phyloP scores from a whole-genome alignment of 768 basidiomycete species.

The Rossbeevera mucosa region DNA sequence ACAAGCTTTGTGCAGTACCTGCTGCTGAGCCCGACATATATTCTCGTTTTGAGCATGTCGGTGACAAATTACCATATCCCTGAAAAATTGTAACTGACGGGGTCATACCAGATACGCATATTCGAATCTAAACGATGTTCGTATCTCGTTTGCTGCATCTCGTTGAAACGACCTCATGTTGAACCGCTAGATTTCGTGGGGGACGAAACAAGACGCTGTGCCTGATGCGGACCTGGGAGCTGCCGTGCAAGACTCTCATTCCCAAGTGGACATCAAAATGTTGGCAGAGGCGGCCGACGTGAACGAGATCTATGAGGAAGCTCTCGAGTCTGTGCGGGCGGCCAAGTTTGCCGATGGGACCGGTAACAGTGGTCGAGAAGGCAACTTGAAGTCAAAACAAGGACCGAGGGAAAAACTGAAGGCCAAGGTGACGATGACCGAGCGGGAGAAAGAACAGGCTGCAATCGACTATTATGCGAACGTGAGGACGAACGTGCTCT shows the following conservation, averaged over 20 bases:
- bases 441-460: conserved; percentile 64
- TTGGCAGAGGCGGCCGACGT: conserved; percentile 77
- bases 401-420: conserved; percentile 9
- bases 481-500: conserved; percentile 76
- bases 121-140: conserved; percentile 79
- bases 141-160: conserved; percentile 9
- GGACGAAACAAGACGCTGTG: conserved; percentile 84
- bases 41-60: conserved; percentile 74
- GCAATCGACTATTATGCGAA: conserved; percentile 87
- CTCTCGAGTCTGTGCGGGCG: conserved; percentile 65
- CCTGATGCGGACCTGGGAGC: conserved; percentile 77
- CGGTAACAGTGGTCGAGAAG: background rate
- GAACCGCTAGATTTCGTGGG: conserved; percentile 73
- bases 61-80: conserved; percentile 20
- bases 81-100: conserved; percentile 18
- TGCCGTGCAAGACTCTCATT: conserved; percentile 74
- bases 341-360: conserved; percentile 38
- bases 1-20: conserved; percentile 90
- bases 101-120: conserved; percentile 64
- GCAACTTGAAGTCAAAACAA: conserved; percentile 7
- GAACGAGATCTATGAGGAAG: conserved; percentile 81
- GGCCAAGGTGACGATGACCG: conserved; percentile 33
- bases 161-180: background rate
- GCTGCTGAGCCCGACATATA: conserved; percentile 76
- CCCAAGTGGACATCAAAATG: conserved; percentile 85